These are phyloP conservation scores for Betula pendula DNA, from an alignment of 306 rosid genomes.

Conservation along the genomic window DNA sequence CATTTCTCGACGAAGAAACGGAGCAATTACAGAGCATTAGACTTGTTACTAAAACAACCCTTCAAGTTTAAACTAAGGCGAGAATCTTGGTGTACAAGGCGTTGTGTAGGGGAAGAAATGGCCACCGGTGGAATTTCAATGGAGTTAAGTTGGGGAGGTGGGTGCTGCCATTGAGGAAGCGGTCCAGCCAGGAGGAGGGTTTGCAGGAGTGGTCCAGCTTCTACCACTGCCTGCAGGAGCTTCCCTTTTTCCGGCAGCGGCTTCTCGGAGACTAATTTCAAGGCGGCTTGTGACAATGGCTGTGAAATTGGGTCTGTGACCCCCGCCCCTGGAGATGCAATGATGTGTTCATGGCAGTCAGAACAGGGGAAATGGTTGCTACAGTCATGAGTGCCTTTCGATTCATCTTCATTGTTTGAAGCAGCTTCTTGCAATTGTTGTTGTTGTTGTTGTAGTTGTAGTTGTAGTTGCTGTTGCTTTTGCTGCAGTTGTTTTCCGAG, in stretches of 20 bases:
- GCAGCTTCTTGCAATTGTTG: slow-evolving; percentile 7
- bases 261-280: slow-evolving; percentile 46
- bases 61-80: neutral
- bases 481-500: slow-evolving; percentile 44
- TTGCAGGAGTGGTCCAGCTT: slow-evolving; percentile 86
- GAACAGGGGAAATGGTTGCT: slow-evolving; percentile 39
- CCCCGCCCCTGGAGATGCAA: slow-evolving; percentile 33
- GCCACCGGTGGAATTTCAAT: slow-evolving; percentile 72
- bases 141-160: slow-evolving; percentile 70
- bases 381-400: slow-evolving; percentile 33
- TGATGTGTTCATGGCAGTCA: slow-evolving; percentile 50
- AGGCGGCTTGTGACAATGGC: slow-evolving; percentile 24
- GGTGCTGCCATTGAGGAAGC: slow-evolving; percentile 90
- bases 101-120: slow-evolving; percentile 40
- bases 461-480: slow-evolving; percentile 8
- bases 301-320: slow-evolving; percentile 28
- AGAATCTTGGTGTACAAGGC: slow-evolving; percentile 28
- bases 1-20: slow-evolving; percentile 12
- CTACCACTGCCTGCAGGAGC: slow-evolving; percentile 75
- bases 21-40: slow-evolving; percentile 28
- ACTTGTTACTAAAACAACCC: slow-evolving; percentile 32
- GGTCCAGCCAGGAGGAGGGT: slow-evolving; percentile 85
- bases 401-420: slow-evolving; percentile 38
- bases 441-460: neutral
- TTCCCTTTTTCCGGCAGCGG: slow-evolving; percentile 82